Conservation (phyloP, 2,329 filamentous ascomycete genomes). For the Aspergillus tamarii region DNA sequence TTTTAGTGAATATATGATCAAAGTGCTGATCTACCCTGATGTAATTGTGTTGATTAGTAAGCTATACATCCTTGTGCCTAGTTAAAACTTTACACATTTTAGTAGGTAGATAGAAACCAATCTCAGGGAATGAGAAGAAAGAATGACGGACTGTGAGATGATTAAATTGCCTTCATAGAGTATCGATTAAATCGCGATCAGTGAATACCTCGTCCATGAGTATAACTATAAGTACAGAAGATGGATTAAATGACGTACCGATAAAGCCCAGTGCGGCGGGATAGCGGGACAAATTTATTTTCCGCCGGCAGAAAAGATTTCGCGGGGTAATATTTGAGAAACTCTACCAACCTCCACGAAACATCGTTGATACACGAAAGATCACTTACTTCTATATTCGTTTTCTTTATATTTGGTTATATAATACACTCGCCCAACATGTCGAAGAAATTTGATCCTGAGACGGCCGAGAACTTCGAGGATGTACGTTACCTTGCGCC, state of each 20-base stretch:
- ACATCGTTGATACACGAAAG: neutral
- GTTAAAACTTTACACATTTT: too few relatives aligned
- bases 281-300: conserved; percentile 15
- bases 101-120: neutral
- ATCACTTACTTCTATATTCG: neutral
- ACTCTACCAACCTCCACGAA: neutral
- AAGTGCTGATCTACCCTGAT: neutral
- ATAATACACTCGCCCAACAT: conserved; percentile 29
- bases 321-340: conserved; percentile 32
- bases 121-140: neutral
- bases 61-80: neutral
- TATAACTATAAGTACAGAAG: neutral
- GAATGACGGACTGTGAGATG: too few relatives aligned
- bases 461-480: conserved; percentile 70
- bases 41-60: neutral
- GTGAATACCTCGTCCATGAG: neutral
- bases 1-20: too few relatives aligned
- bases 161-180: neutral
- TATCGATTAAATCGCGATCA: neutral
- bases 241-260: conserved; percentile 22
- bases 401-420: neutral
- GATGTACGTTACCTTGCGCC: conserved; percentile 55
- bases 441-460: conserved; percentile 55
- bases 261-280: conserved; percentile 14
- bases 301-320: conserved; percentile 28